Base-by-base conservation (phyloP, 2,329 filamentous ascomycete species). In the Raffaelea albimanens region DNA sequence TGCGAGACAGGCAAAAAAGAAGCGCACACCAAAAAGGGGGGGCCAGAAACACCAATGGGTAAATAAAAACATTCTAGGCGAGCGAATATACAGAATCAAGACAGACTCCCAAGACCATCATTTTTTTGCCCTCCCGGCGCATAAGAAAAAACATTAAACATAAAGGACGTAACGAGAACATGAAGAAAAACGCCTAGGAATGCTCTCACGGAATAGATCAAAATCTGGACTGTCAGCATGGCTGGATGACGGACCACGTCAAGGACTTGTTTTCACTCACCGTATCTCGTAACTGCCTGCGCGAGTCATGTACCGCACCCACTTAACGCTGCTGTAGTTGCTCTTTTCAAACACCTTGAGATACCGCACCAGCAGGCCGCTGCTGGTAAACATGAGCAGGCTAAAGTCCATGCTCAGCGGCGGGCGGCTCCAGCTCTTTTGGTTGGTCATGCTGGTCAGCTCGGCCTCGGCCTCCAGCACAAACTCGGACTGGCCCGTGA, bases 281-380 rank as follows among this genome's bases (percentile, higher is more conserved):
- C 89, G 76, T 63, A 98, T 95, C 70, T 98, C 93, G 66, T 98
- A 98, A 66, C 89, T 96, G 23, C 93, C 93, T 16, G 91, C 93
- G 56, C 91, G 82, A 18, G 93, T 98, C 93, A 98, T 97, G 67
- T 98, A 98, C 58, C 93, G 75, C 58, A 98, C 93, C 93, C 93
- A 98, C 67, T 98, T 98, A 43, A 98, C 93, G 61, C 89, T 95
- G 53, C 87, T 94, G 65, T 98, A 98, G 67, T 97, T 97, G 67
- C 80, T 93, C 81, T 98, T 98, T 71, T 98, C 93, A 70, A 98
- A 98, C 2, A 98, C 93, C 69, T 98, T 98, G 49, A 98, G 69
- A 65, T 98, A 98, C 44, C 94, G 75, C 49, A 98, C 93, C 54
- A 98, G 63, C 61, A 98, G 64, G 1, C 93, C 93, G 1, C 86